Base-by-base conservation (phyloP, 75 land plant species). In the Larix kaempferi region DNA sequence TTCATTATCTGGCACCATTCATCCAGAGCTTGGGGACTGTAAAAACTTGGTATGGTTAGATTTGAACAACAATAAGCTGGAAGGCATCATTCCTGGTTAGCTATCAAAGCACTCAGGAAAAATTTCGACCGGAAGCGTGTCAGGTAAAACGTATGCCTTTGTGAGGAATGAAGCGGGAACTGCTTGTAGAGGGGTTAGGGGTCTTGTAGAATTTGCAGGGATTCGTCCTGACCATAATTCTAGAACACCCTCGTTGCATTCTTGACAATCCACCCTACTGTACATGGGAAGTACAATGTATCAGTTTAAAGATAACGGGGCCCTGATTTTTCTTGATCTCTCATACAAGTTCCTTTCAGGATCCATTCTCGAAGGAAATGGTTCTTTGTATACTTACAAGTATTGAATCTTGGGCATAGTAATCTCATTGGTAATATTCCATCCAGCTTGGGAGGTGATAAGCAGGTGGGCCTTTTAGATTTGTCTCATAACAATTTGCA, bases 351-450 rank as follows among this genome's bases (percentile, higher is more conserved):
- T 37, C 35, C 75, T 96, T 64, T 65, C 71, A 2, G 94, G 95
- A 4, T 75, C 62, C 74, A 97, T 97, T 67, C 98, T 98, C 2
- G 77, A 80, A 69, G 95, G 88, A 77, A 62, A 94, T 44, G 93
- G 93, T 54, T 59, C 27, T 22, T 83, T 89, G 85, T 72, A 65
- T 71, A 83, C 76, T 82, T 94, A 29, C 76, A 57, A 21, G 71
- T 87, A 6, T 78, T 97, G 76, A 85, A 93, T 78, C 84, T 97
- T 44, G 89, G 84, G 26, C 91, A 86, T 71, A 95, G 93, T 71
- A 35, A 44, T 41, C 80, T 97, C 72, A 84, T 93, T n/a, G 98
- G 98, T 4, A 2, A 55, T 2, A 97, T 97, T 62, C 98, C 99
- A 4, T 17, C 33, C 2, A 83, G 78, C 62, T 65, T 97, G 56